Evolutionary conservation across 768 basidiomycete species (phyloP).

Genomic region (Bullera alba): DNA sequence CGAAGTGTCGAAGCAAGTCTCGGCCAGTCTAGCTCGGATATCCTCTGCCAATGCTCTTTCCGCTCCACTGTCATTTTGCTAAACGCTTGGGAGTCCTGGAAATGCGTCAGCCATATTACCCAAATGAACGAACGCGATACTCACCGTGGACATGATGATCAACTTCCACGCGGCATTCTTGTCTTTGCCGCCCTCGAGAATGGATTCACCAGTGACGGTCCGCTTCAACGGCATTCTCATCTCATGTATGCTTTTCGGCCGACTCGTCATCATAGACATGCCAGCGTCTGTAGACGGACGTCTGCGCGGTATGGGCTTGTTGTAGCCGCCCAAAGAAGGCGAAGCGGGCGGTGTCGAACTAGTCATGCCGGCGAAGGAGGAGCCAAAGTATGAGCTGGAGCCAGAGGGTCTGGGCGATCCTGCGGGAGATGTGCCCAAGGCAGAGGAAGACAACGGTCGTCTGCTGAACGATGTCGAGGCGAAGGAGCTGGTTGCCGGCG

Average conservation of each 20-base stretch:
- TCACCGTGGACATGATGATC: constrained; percentile 36
- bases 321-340: background rate
- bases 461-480: too few relatives aligned
- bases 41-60: constrained; percentile 67
- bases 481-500: constrained; percentile 1
- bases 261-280: constrained; percentile 8
- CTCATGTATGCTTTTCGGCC: constrained; percentile 27
- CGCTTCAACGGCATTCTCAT: constrained; percentile 35
- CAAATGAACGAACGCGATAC: background rate
- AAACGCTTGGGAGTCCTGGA: constrained; percentile 28
- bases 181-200: constrained; percentile 42
- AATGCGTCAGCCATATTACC: background rate
- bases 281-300: constrained; percentile 32
- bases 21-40: constrained; percentile 44
- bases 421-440: constrained; percentile 6
- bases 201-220: constrained; percentile 38
- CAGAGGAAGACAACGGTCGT: constrained; percentile 6
- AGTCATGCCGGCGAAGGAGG: constrained; percentile 22
- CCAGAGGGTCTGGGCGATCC: constrained; percentile 18
- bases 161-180: constrained; percentile 44
- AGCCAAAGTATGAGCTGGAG: constrained; percentile 23
- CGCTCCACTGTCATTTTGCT: constrained; percentile 49
- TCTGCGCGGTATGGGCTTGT: constrained; percentile 10
- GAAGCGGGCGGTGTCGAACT: constrained; percentile 19
- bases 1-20: constrained; percentile 57